These are phyloP conservation scores for Chaetomium tenue DNA, from an alignment of 495 filamentous ascomycete genomes.

Conservation along the genomic window DNA sequence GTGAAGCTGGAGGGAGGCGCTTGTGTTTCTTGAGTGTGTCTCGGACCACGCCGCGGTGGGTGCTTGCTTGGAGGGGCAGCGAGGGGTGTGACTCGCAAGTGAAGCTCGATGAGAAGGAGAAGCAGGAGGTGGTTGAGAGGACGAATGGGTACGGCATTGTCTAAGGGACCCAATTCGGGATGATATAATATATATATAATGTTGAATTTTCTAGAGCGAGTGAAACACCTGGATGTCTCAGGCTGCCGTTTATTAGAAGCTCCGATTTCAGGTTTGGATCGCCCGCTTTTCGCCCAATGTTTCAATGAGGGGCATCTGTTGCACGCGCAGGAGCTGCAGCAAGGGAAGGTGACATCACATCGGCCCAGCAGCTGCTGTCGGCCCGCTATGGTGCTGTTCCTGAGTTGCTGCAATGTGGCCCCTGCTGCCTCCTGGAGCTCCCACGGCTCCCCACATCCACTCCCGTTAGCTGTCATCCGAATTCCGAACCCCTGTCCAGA, in stretches of 20 bases:
- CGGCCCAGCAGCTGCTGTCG: background rate
- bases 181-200: background rate
- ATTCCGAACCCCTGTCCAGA: slow-evolving; percentile 15
- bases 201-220: background rate
- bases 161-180: background rate
- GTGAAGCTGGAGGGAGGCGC: slow-evolving; percentile 65
- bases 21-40: slow-evolving; percentile 79
- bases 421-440: slow-evolving; percentile 4
- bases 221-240: background rate
- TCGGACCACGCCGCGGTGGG: slow-evolving; percentile 72
- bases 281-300: background rate
- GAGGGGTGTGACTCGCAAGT: slow-evolving; percentile 75
- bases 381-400: background rate
- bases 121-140: slow-evolving; percentile 78
- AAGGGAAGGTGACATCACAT: slow-evolving; percentile 8
- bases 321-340: background rate
- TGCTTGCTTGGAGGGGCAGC: slow-evolving; percentile 71
- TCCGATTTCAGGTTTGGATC: background rate
- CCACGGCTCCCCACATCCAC: slow-evolving; percentile 9
- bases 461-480: background rate
- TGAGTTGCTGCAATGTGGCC: background rate
- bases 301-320: background rate
- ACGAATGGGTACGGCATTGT: slow-evolving; percentile 81
- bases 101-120: slow-evolving; percentile 73
- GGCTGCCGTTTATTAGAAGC: no score